A percentile compares a stretch with the other conserved stretches of the same genome.
Conservation (phyloP, 2,329 filamentous ascomycete genomes). For the Graphium sp. region DNA sequence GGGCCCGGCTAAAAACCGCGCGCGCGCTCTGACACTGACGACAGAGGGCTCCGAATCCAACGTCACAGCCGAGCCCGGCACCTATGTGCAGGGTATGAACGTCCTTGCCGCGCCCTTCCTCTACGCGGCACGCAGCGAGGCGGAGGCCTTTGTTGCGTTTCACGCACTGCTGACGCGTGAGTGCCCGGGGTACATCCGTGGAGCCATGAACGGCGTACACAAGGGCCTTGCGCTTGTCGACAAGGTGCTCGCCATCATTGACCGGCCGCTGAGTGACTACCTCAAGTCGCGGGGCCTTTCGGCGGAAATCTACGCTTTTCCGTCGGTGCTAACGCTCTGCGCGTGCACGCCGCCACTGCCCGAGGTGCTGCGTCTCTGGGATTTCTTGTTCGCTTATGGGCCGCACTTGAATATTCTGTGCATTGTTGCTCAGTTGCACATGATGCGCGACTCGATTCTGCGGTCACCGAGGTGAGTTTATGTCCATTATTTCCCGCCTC, state of each 20-base stretch:
- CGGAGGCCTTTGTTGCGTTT: slow-evolving; percentile 86
- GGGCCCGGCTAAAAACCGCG: slow-evolving; percentile 25
- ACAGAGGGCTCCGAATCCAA: slow-evolving; percentile 47
- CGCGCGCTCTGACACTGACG: slow-evolving; percentile 41
- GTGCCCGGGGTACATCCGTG: slow-evolving; percentile 83
- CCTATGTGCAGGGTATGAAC: slow-evolving; percentile 98
- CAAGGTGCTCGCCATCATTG: slow-evolving; percentile 78
- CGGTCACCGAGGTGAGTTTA: slow-evolving; percentile 58
- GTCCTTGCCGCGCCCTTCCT: slow-evolving; percentile 90
- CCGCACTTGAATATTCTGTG: slow-evolving; percentile 90
- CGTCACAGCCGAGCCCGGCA: slow-evolving; percentile 48
- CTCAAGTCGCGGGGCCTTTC: slow-evolving; percentile 75
- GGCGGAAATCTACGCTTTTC: slow-evolving; percentile 92
- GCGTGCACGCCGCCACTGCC: slow-evolving; percentile 91
- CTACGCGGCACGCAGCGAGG: slow-evolving; percentile 85
- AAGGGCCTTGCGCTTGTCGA: slow-evolving; percentile 82
- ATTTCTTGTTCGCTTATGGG: slow-evolving; percentile 92
- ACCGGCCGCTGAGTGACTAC: slow-evolving; percentile 72
- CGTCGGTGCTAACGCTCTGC: slow-evolving; percentile 83
- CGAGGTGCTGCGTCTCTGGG: slow-evolving; percentile 86
- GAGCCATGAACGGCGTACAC: slow-evolving; percentile 95
- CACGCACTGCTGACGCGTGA: slow-evolving; percentile 75
- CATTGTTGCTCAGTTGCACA: slow-evolving; percentile 85
- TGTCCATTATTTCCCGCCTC: slow-evolving; percentile 1
- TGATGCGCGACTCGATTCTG: slow-evolving; percentile 72